Evolutionary conservation across 208 protist species (phyloP), one percentile per base, ranked within the genome.

Genomic region (Crithidia fasciculata): DNA sequence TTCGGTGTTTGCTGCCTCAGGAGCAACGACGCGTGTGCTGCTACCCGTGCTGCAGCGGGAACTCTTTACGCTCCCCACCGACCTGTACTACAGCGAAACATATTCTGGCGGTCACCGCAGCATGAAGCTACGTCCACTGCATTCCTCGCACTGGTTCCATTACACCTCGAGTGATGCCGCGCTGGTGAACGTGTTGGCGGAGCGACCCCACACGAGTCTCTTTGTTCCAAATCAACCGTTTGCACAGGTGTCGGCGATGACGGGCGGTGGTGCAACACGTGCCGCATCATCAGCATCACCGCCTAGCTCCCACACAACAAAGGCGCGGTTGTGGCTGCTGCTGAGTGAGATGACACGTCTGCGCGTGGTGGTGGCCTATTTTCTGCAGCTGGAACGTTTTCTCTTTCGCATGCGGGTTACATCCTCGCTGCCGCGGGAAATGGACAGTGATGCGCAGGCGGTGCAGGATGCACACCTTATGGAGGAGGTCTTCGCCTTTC

Each of bases 301-400:
- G 41, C 59, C 12, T 2, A 16, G 13, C 12, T 9, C 18, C 8
- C 58, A 50, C 9, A 67, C 69, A 18, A 67, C 59, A 4, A 52
- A 66, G 7, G 74, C 72, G 16, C 52, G 52, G 65, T 49, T 85
- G 59, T 78, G 76, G 72, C 47, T 65, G 39, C 58, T 69, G 7
- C 39, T 85, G 43, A 71, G 65, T 18, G 72, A 82, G 28, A 77
- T 85, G 74, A 49, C 39, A 8, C 81, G 75, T 43, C 65, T 85
- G 41, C 74, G 76, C 16, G 15, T 75, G 19, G 56, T 69, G 16
- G 41, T 85, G 18, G 63, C 70, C 12, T 85, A 72, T 41, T 56
- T 85, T 2, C 63, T 85, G 19, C 66, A 67, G 12, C 28, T 79
- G 2, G 81, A 85, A 44, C 18, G 56, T 3, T 16, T 78, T 6